Evolutionary conservation across 805 yeast genomes (phyloP).

Genomic region (Wickerhamomyces strasburgensis): DNA sequence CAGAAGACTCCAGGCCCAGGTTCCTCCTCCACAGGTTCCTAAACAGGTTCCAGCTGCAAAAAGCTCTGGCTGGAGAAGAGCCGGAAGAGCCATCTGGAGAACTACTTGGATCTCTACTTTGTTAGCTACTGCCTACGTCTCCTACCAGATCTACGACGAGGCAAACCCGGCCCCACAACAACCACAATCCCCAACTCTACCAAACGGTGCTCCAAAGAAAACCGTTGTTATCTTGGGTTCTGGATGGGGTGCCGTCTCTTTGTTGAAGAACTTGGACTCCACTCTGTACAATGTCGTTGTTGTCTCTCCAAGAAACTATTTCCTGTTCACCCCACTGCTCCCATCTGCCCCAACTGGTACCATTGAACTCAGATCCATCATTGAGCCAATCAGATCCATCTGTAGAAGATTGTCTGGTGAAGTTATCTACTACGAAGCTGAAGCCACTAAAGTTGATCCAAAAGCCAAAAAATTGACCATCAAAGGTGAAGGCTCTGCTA

Average conservation of each 20-base stretch:
- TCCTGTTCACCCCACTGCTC: conserved; percentile 90
- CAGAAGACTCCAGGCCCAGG: conserved; percentile 10
- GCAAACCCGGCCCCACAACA: conserved; percentile 54
- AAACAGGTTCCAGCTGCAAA: conserved; percentile 10
- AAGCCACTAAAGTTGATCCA: conserved; percentile 80
- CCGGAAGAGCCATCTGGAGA: conserved; percentile 34
- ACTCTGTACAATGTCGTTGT: conserved; percentile 82
- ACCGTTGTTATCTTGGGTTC: conserved; percentile 70
- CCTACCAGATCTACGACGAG: conserved; percentile 61
- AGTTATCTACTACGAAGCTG: conserved; percentile 83
- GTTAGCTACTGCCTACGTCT: conserved; percentile 51
- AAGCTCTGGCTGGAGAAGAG: conserved; percentile 21
- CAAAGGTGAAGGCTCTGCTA: conserved; percentile 45
- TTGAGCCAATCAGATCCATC: conserved; percentile 87
- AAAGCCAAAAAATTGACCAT: conserved; percentile 57
- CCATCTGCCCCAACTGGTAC: conserved; percentile 96
- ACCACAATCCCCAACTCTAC: conserved; percentile 53
- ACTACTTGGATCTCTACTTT: conserved; percentile 45
- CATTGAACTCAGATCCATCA: conserved; percentile 81
- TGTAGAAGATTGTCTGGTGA: conserved; percentile 77
- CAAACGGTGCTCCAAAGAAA: conserved; percentile 39
- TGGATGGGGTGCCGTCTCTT: conserved; percentile 93
- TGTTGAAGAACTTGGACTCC: conserved; percentile 81
- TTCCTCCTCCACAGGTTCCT: conserved; percentile 7
- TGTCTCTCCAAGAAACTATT: conserved; percentile 92